These are phyloP conservation scores for Fusarium subglutinans DNA, from an alignment of 2,329 filamentous ascomycete genomes.

Conservation along the genomic window DNA sequence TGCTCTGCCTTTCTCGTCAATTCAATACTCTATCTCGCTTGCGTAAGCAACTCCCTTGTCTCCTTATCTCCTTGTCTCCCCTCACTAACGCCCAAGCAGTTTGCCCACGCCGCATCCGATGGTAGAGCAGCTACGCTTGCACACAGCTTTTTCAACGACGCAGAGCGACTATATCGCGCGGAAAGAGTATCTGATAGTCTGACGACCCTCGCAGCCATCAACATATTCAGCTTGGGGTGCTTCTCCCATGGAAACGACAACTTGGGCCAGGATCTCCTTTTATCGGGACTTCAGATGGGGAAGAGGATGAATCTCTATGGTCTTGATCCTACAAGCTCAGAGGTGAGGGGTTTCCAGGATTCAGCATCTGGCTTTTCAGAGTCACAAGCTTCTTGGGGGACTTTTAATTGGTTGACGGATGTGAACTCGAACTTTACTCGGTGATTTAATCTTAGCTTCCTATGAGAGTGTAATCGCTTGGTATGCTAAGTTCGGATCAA, in stretches of 20 bases:
- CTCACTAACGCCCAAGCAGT: rapidly evolving
- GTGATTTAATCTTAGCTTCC: neutral
- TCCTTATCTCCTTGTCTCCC: rapidly evolving
- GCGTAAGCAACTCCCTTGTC: neutral
- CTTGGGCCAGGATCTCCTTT: neutral
- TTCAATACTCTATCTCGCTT: neutral
- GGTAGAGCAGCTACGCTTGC: neutral
- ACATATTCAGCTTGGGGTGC: neutral
- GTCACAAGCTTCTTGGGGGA: neutral
- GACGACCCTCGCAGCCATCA: neutral
- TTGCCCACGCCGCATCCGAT: neutral
- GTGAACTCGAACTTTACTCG: neutral
- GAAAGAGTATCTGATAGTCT: neutral
- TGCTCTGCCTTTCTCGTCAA: neutral
- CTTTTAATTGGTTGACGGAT: neutral
- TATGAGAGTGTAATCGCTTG: neutral
- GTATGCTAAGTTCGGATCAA: neutral
- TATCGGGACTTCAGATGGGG: neutral
- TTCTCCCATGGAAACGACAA: neutral
- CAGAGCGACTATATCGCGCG: neutral
- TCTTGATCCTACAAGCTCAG: neutral
- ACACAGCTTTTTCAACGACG: neutral
- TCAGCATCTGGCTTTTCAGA: rapidly evolving
- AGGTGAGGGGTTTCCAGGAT: neutral
- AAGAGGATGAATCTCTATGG: neutral